phyloP scores from a whole-genome alignment of 345 rosid genomes.

The Pistacia atlantica region DNA sequence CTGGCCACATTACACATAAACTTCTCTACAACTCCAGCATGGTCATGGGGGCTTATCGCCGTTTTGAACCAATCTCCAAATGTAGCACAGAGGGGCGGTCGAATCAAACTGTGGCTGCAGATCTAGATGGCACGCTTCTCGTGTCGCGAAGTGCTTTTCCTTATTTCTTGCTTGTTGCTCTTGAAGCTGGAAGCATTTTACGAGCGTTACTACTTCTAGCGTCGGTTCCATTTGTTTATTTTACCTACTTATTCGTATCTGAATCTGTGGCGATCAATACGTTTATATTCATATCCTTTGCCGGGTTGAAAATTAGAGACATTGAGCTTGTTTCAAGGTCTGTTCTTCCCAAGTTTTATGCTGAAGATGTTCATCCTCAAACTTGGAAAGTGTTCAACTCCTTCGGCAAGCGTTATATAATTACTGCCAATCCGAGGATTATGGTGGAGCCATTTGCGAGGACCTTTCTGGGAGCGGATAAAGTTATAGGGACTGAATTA shows the following conservation, averaged over 20 bases:
- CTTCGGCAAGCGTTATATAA: conserved; percentile 68
- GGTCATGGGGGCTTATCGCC: conserved; percentile 58
- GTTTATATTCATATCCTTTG: conserved; percentile 65
- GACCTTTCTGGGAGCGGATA: conserved; percentile 68
- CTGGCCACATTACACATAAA: neutral
- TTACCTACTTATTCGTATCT: conserved; percentile 58
- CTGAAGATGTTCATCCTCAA: conserved; percentile 87
- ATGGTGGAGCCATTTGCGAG: conserved; percentile 90
- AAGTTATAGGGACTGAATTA: conserved; percentile 83
- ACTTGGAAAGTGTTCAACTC: conserved; percentile 80
- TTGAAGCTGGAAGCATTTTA: conserved; percentile 81
- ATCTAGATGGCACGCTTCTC: conserved; percentile 82
- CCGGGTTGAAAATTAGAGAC: conserved; percentile 67
- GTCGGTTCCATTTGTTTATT: conserved; percentile 75
- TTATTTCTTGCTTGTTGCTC: conserved; percentile 80
- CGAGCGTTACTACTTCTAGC: conserved; percentile 64
- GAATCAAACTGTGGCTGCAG: conserved; percentile 77
- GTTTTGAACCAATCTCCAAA: conserved; percentile 52
- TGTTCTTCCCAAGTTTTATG: conserved; percentile 77
- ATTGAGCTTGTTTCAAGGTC: conserved; percentile 81
- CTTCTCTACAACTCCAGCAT: neutral
- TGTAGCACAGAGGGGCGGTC: conserved; percentile 64
- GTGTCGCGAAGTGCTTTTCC: conserved; percentile 84
- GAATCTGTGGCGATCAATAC: conserved; percentile 68
- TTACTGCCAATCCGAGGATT: conserved; percentile 80